Percentiles rank a stretch among this genome's conserved stretches.
Conservation (phyloP, 768 basidiomycete species). For the Neoboletus subvelutipes region DNA sequence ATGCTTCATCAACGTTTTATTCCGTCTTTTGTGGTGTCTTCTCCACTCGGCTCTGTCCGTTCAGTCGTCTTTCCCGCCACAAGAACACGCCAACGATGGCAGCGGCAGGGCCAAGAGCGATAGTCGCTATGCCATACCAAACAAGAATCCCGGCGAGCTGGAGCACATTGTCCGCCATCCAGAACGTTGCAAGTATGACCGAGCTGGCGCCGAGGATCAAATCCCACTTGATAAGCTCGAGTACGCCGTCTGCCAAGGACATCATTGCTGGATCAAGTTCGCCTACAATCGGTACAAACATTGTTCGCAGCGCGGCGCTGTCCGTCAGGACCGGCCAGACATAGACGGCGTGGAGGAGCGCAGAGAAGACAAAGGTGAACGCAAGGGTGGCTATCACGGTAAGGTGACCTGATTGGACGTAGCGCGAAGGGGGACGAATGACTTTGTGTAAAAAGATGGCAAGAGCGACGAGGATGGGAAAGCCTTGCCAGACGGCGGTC, state of each 20-base stretch:
- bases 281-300: constrained; percentile 7
- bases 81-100: constrained; percentile 46
- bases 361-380: constrained; percentile 19
- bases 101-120: constrained; percentile 51
- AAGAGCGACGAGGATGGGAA: constrained; percentile 48
- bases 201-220: constrained; percentile 39
- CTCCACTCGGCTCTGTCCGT: constrained; percentile 3
- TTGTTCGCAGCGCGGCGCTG: background rate
- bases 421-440: constrained; percentile 31
- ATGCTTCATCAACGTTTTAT: background rate
- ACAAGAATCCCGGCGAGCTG: constrained; percentile 36
- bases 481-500: constrained; percentile 56
- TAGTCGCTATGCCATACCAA: constrained; percentile 45
- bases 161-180: constrained; percentile 41
- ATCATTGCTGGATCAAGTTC: background rate
- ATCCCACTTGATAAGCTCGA: constrained; percentile 56
- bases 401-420: constrained; percentile 18
- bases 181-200: constrained; percentile 45
- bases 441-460: constrained; percentile 40
- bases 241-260: constrained; percentile 11
- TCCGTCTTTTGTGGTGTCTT: constrained; percentile 2
- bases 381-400: constrained; percentile 21
- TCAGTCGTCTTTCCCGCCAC: constrained; percentile 45
- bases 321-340: constrained; percentile 7
- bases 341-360: constrained; percentile 29